Percentiles rank a stretch among this genome's conserved stretches.
Conservation (phyloP, 208 protist genomes). For the Herpetomonas samuelpessoai region DNA sequence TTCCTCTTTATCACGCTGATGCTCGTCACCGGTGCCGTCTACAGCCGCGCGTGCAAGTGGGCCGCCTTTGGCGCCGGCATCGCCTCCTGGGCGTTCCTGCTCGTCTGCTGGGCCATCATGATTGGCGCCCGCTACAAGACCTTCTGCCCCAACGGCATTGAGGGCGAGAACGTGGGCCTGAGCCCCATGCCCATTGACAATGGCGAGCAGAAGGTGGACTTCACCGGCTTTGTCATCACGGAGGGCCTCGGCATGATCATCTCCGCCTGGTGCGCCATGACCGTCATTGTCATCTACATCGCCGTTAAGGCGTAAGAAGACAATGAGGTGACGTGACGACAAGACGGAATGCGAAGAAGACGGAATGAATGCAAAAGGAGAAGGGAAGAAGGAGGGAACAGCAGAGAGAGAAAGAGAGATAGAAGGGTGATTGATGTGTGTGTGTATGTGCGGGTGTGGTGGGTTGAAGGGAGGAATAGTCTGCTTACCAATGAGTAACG, state of each 20-base stretch:
- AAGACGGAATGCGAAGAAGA: no score
- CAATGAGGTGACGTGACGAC: no score
- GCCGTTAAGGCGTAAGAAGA: constrained; percentile 28
- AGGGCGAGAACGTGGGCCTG: neutral
- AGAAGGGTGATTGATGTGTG: neutral
- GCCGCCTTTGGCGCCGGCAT: constrained; percentile 22
- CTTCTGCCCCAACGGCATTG: constrained; percentile 25
- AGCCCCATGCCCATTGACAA: constrained; percentile 14
- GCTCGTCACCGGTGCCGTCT: constrained; percentile 34
- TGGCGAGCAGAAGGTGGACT: constrained; percentile 30
- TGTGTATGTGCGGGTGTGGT: constrained; percentile 4
- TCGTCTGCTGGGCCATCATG: constrained; percentile 41
- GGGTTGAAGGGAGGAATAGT: no score
- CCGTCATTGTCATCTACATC: constrained; percentile 29
- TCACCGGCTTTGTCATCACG: constrained; percentile 36
- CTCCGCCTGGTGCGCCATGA: constrained; percentile 24
- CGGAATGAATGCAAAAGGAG: neutral
- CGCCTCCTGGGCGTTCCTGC: constrained; percentile 26
- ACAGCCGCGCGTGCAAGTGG: constrained; percentile 31
- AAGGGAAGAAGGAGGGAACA: constrained; percentile 1
- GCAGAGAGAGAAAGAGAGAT: no score
- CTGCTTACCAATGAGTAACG: no score
- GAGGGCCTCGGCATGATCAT: constrained; percentile 60
- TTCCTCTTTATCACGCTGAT: constrained; percentile 35
- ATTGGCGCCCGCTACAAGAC: constrained; percentile 34